Evolutionary conservation across 768 basidiomycete species (phyloP).

Genomic region (Xerocomellus dryophilus): DNA sequence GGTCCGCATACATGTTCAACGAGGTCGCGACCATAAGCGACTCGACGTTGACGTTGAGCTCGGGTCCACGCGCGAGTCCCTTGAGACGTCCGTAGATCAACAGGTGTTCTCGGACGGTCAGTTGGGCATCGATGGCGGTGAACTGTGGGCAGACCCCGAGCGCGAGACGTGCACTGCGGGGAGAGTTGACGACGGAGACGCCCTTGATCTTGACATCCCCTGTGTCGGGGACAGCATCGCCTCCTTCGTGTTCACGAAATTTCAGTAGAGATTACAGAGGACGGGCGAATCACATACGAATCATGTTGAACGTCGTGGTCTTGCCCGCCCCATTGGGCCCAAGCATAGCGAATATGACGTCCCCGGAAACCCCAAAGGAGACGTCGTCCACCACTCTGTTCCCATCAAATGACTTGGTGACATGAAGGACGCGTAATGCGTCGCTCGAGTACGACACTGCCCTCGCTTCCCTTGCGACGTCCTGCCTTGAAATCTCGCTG

Average conservation of each 20-base stretch:
- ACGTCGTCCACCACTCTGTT: slow-evolving; percentile 71
- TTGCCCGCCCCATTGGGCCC: slow-evolving; percentile 86
- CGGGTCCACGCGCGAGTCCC: slow-evolving; percentile 51
- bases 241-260: slow-evolving; percentile 41
- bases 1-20: slow-evolving; percentile 58
- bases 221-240: slow-evolving; percentile 60
- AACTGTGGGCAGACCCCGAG: slow-evolving; percentile 85
- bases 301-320: slow-evolving; percentile 78
- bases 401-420: slow-evolving; percentile 58
- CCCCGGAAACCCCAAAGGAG: slow-evolving; percentile 58
- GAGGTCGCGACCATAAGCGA: slow-evolving; percentile 58
- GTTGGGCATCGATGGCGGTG: slow-evolving; percentile 74
- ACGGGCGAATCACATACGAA: slow-evolving; percentile 46
- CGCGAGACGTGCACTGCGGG: slow-evolving; percentile 59
- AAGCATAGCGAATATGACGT: slow-evolving; percentile 68
- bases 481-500: slow-evolving; percentile 35
- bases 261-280: neutral
- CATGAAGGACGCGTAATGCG: slow-evolving; percentile 56
- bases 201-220: slow-evolving; percentile 71
- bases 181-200: slow-evolving; percentile 60
- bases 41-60: slow-evolving; percentile 53
- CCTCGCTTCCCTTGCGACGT: slow-evolving; percentile 55
- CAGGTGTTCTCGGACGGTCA: slow-evolving; percentile 77
- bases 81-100: slow-evolving; percentile 70
- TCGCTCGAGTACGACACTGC: slow-evolving; percentile 49